Conservation (phyloP, 208 protist genomes). For the Trypanosoma avium region DNA sequence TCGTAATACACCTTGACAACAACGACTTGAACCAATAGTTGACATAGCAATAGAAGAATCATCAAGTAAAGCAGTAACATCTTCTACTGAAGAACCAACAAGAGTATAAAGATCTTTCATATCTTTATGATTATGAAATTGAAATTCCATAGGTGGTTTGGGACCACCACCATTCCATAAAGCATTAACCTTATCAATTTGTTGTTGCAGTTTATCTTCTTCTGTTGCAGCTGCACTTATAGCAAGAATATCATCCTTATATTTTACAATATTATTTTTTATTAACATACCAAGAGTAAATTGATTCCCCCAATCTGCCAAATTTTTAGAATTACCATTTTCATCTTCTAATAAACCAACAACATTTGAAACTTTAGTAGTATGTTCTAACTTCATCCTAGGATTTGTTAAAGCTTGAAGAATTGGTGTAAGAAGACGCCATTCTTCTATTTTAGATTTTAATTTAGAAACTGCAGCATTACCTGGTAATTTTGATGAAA, state of each 20-base stretch:
- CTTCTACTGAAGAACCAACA: constrained; percentile 89
- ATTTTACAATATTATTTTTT: constrained; percentile 80
- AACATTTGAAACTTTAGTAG: constrained; percentile 69
- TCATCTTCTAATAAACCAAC: constrained; percentile 68
- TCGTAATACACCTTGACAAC: constrained; percentile 90
- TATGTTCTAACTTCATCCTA: constrained; percentile 89
- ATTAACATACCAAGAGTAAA: constrained; percentile 92
- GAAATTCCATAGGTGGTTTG: constrained; percentile 92
- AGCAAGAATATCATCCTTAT: constrained; percentile 88
- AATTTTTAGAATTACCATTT: constrained; percentile 55
- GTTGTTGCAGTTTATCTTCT: constrained; percentile 96
- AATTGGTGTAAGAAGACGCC: constrained; percentile 92
- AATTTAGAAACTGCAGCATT: constrained; percentile 87
- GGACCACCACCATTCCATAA: constrained; percentile 91
- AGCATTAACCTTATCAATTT: constrained; percentile 95
- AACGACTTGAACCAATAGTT: constrained; percentile 92
- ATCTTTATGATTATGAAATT: constrained; percentile 94
- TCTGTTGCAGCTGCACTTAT: constrained; percentile 94
- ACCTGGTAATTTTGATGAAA: constrained; percentile 75
- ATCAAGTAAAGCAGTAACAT: constrained; percentile 92
- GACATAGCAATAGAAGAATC: constrained; percentile 90
- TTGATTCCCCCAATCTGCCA: constrained; percentile 75
- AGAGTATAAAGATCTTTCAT: constrained; percentile 92
- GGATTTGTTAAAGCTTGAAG: constrained; percentile 93
- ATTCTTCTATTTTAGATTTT: constrained; percentile 90